phyloP scores from a whole-genome alignment of 2,329 filamentous ascomycete genomes.

The Periglandula ipomoeae region DNA sequence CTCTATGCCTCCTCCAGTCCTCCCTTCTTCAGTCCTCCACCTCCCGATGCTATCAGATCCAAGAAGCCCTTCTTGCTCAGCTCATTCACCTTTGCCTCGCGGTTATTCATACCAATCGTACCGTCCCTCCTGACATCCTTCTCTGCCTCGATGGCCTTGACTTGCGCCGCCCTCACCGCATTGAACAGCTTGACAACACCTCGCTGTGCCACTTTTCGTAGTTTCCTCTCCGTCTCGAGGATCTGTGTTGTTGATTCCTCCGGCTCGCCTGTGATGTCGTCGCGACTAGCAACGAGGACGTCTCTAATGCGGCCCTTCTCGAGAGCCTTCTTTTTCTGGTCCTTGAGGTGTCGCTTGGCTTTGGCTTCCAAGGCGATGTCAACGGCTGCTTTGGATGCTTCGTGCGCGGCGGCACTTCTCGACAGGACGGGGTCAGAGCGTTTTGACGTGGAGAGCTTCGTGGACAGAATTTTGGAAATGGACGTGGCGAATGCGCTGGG shows the following conservation, averaged over 20 bases:
- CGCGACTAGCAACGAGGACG: slow-evolving; percentile 58
- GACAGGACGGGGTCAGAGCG: slow-evolving; percentile 86
- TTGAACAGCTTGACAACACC: slow-evolving; percentile 97
- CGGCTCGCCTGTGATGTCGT: slow-evolving; percentile 34
- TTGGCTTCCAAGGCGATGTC: slow-evolving; percentile 75
- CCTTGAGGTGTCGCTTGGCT: slow-evolving; percentile 67
- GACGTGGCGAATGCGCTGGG: slow-evolving; percentile 85
- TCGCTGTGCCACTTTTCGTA: slow-evolving; percentile 82
- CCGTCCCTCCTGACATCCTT: slow-evolving; percentile 60
- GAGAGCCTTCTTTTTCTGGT: slow-evolving; percentile 67
- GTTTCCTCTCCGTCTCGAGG: slow-evolving; percentile 63
- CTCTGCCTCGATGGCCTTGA: slow-evolving; percentile 73
- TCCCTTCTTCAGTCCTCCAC: slow-evolving; percentile 49
- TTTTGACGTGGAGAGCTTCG: slow-evolving; percentile 75
- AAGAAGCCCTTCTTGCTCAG: slow-evolving; percentile 97
- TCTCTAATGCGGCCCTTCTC: slow-evolving; percentile 87
- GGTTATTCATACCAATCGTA: slow-evolving; percentile 66
- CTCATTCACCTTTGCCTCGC: slow-evolving; percentile 84
- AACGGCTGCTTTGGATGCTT: slow-evolving; percentile 61
- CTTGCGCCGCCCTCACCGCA: slow-evolving; percentile 84
- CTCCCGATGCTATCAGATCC: slow-evolving; percentile 69
- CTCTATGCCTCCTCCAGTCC: slow-evolving; percentile 43
- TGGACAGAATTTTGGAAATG: slow-evolving; percentile 84
- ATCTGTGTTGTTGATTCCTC: slow-evolving; percentile 43
- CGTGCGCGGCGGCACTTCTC: slow-evolving; percentile 65